These are phyloP conservation scores for Suhomyces bribrorum DNA, from an alignment of 1,139 yeast species.

Conservation along the genomic window DNA sequence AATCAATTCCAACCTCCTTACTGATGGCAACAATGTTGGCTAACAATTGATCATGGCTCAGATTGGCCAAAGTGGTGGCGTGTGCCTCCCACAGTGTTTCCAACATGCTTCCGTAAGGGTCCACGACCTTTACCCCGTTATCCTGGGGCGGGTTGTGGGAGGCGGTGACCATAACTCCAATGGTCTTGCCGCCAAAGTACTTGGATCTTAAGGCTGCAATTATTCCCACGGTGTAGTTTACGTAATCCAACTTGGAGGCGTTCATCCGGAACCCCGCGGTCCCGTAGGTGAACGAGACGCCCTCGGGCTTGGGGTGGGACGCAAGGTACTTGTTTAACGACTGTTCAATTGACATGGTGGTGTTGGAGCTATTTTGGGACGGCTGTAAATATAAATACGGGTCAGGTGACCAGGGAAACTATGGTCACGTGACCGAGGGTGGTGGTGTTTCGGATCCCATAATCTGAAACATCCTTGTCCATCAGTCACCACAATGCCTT, in stretches of 20 bases:
- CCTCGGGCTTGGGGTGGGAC: slow-evolving; percentile 48
- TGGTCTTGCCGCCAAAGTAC: slow-evolving; percentile 62
- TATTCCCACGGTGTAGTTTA: slow-evolving; percentile 81
- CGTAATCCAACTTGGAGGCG: slow-evolving; percentile 73
- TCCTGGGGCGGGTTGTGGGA: slow-evolving; percentile 95
- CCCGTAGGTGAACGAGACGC: slow-evolving; percentile 65
- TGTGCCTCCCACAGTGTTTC: slow-evolving; percentile 79
- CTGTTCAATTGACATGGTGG: slow-evolving; percentile 13
- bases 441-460: background rate
- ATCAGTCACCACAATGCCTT: slow-evolving; percentile 3
- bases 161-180: slow-evolving; percentile 95
- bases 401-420: too few relatives aligned
- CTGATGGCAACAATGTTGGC: slow-evolving; percentile 29
- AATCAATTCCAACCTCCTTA: slow-evolving; percentile 40
- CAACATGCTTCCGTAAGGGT: slow-evolving; percentile 93
- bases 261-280: slow-evolving; percentile 95
- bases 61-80: slow-evolving; percentile 82
- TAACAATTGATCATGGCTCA: slow-evolving; percentile 44
- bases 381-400: too few relatives aligned
- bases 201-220: slow-evolving; percentile 82
- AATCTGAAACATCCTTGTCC: background rate
- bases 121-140: slow-evolving; percentile 94
- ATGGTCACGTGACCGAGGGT: too few relatives aligned
- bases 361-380: background rate
- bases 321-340: slow-evolving; percentile 13